Evolutionary conservation across 1,284 basidiomycete genomes (phyloP).

Genomic region (Heterobasidion annosum): DNA sequence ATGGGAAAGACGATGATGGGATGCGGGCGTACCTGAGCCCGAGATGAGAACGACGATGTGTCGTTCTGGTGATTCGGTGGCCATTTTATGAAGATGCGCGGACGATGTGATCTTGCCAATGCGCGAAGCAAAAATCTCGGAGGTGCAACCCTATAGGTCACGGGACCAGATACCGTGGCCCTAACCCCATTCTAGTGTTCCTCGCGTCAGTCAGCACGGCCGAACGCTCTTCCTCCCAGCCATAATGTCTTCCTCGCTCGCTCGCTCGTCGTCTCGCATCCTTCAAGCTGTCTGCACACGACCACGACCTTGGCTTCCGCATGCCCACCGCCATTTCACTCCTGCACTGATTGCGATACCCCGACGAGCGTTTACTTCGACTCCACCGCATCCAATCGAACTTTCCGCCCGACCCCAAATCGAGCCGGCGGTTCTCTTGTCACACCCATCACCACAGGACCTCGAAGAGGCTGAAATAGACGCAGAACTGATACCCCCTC

Average conservation of each 20-base stretch:
- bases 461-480: neutral
- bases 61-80: conserved; percentile 10
- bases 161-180: too few species aligned
- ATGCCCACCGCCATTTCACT: neutral
- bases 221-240: too few species aligned
- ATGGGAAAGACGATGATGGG: conserved; percentile 4
- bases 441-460: neutral
- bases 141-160: too few species aligned
- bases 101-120: too few species aligned
- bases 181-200: too few species aligned
- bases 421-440: neutral
- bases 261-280: conserved; percentile 3
- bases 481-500: conserved; percentile 32
- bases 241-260: neutral
- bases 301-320: too few species aligned
- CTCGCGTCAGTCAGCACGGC: too few species aligned
- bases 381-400: neutral
- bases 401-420: neutral
- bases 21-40: conserved; percentile 62
- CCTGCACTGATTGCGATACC: neutral
- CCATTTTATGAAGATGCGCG: too few species aligned
- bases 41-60: conserved; percentile 65
- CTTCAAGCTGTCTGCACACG: neutral
- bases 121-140: too few species aligned
- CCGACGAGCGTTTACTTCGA: neutral